Base-by-base conservation (phyloP, 1,139 yeast genomes). In the Geotrichum klebahnii region DNA sequence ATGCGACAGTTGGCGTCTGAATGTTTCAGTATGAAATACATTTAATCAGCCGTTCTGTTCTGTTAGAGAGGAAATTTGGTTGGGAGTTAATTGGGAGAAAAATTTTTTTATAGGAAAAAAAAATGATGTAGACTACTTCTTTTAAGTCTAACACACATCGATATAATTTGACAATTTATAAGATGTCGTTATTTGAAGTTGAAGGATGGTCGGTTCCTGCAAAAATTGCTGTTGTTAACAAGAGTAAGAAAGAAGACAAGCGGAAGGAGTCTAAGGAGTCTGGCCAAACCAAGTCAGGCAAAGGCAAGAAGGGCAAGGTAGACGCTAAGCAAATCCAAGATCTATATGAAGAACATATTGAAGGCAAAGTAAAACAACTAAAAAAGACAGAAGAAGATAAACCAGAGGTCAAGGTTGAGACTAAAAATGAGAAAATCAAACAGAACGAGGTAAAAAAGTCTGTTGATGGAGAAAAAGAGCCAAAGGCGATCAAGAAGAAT, bases 151-250 rank as follows among this genome's bases (percentile, higher is more conserved):
- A n/a, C n/a, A n/a, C n/a, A n/a, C n/a, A n/a, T n/a, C n/a, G n/a
- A n/a, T n/a, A n/a, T n/a, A n/a, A n/a, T n/a, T n/a, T n/a, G n/a
- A n/a, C n/a, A 3, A 40, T 29, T 16, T 5, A 31, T 5, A 47
- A 23, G 14, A 51, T 51, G 54, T 48, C 54, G 16, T 31, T 51
- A 16, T 85, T 85, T 63, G 78, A 83, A 64, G 87, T 83, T 28
- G 84, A 81, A 41, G 95, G 94, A 17, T 85, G 95, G 95, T 76
- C 82, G 53, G 67, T 85, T 50, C 79, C 82, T 57, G 69, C 73
- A 44, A 71, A 74, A 55, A 75, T 82, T 28, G 79, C 74, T 1
- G 64, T 71, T 16, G 50, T 34, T 10, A 35, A 37, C 2, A 41
- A 48, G 33, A 44, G 36, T 17, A 46, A 50, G 28, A 39, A 47